Evolutionary conservation across 176 grass and related monocot species (phyloP), one percentile per base, ranked within the genome.

Genomic region (Eragrostis curvula): DNA sequence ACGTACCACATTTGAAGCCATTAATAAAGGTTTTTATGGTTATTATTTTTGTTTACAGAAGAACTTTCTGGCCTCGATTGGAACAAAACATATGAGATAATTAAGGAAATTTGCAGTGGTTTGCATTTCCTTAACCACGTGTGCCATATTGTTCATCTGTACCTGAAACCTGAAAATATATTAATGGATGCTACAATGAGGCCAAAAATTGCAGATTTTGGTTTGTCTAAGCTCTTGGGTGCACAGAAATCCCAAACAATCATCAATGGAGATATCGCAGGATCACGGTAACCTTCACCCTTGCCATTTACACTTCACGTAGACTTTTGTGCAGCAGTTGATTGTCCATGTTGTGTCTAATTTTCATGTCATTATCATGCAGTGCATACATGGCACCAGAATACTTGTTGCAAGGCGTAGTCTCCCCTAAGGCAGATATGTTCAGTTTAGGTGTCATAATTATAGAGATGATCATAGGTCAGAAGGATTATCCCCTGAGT

Each of bases 321-420:
- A n/a, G n/a, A n/a, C n/a, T n/a, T n/a, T n/a, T n/a, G n/a, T n/a
- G n/a, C n/a, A n/a, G n/a, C n/a, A n/a, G n/a, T n/a, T n/a, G n/a
- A n/a, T n/a, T n/a, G n/a, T n/a, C n/a, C n/a, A n/a, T n/a, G n/a
- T n/a, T n/a, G n/a, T n/a, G n/a, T n/a, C n/a, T n/a, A n/a, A n/a
- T n/a, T n/a, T n/a, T n/a, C n/a, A n/a, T n/a, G n/a, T n/a, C n/a
- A n/a, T n/a, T 53, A 53, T 41, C 1, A n/a, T 79, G 59, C 43
- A 65, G 27, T n/a, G 75, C 59, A 78, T 78, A 78, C 60, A 47
- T 49, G 75, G 24, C 75, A 65, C 60, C 75, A n/a, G 75, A 78
- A 32, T 78, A 78, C 27, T 0, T 21, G 9, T 8, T 1, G 1
- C 21, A 52, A 6, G 61, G 60, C 8, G 2, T 23, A 68, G 42